Base-by-base conservation (phyloP, 257 asterid species). In the Przewalskia tangutica region DNA sequence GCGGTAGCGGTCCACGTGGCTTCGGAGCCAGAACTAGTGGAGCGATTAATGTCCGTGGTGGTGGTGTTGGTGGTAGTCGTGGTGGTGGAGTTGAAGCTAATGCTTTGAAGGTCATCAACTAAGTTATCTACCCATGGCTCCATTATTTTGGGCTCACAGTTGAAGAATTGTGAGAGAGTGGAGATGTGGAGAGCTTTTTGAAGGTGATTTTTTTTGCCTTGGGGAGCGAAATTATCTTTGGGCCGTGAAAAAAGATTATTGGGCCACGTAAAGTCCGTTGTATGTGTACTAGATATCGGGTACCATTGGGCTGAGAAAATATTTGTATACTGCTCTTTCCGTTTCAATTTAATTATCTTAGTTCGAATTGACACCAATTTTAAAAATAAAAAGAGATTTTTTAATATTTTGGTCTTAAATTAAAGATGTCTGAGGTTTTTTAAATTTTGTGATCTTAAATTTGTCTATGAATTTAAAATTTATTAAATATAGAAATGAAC, bases 1-100 rank as follows among this genome's bases (percentile, higher is more conserved):
- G 93, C 32, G 84, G 94, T 89, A 36, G 95, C 86, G 7, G 94
- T 92, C 94, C 93, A 92, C 60, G 91, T 89, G 32, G 92, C 86
- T 64, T 95, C 98, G 84, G 99, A 93, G 84, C 93, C 91, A 83
- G 97, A 95, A 82, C 97, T 91, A 77, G 97, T 89, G 89, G 97
- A 93, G 85, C 97, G 95, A 91, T 89, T 86, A 88, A 92, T 92
- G 83, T 89, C 97, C 14, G 98, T 89, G 84, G 96, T 83, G 88
- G 88, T 85, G n/a, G 91, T 88, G 83, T 93, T 88, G 59, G 95
- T 89, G 67, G 92, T 89, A 18, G 42, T 38, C 0, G 96, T 85
- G 71, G 92, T 89, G 18, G 96, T 85, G 87, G 99, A 94, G 89
- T 91, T 94, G 93, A 93, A 96, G 81, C 98, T 94, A 83, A 94